Evolutionary conservation across 2,329 filamentous ascomycete species (phyloP).

Genomic region (Blumeriella jaapii): DNA sequence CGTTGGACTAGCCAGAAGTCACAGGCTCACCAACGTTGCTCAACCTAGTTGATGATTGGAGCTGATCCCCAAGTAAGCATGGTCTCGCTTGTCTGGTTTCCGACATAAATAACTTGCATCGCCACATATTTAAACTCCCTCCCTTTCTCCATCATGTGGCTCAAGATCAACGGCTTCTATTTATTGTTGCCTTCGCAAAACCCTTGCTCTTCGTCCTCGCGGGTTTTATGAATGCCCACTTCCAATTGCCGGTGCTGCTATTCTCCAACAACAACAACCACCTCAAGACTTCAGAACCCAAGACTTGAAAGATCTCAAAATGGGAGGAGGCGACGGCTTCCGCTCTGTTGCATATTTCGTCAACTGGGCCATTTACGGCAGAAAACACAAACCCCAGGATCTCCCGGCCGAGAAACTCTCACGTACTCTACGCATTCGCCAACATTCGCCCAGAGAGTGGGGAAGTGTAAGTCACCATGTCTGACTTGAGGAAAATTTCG

Average conservation of each 20-base stretch:
- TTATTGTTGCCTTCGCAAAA: no score
- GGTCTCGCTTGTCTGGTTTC: background rate
- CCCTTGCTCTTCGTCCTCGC: constrained; percentile 14
- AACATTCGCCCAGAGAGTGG: constrained; percentile 71
- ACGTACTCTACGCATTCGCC: constrained; percentile 84
- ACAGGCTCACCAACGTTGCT: constrained; percentile 4
- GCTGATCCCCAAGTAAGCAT: constrained; percentile 4
- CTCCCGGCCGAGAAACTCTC: constrained; percentile 66
- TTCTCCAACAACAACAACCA: constrained; percentile 3
- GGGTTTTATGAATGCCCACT: constrained; percentile 13
- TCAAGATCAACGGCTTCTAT: no score
- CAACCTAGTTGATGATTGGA: constrained; percentile 8
- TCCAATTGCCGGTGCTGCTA: constrained; percentile 7
- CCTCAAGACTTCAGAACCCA: background rate
- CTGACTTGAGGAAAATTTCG: no score
- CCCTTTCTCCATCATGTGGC: constrained; percentile 1
- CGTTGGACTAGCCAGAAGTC: no score
- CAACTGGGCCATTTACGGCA: constrained; percentile 65
- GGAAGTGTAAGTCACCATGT: constrained; percentile 59
- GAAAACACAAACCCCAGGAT: constrained; percentile 76
- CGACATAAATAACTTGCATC: constrained; percentile 4
- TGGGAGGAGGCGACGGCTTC: constrained; percentile 35
- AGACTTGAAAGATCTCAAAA: constrained; percentile 7
- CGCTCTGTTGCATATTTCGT: constrained; percentile 39
- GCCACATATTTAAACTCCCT: constrained; percentile 9